phyloP scores from a whole-genome alignment of 2,329 filamentous ascomycete species.

The Xylaria sp. region DNA sequence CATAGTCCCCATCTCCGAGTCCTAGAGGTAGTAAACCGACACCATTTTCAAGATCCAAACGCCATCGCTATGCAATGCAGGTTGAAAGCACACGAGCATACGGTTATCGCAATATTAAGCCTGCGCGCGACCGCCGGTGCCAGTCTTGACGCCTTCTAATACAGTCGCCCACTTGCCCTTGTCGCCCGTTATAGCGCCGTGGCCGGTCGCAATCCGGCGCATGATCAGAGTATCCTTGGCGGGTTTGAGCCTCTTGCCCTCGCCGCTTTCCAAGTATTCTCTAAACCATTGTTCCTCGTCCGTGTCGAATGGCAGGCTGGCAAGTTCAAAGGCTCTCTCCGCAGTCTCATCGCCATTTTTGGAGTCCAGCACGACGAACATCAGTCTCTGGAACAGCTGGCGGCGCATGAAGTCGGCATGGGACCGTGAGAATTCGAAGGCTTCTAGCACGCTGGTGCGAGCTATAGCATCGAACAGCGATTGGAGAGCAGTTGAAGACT shows the following conservation, averaged over 20 bases:
- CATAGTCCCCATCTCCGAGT: background rate
- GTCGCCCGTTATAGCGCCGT: slow-evolving; percentile 60
- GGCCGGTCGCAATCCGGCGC: slow-evolving; percentile 75
- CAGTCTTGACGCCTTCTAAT: slow-evolving; percentile 63
- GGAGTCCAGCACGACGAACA: slow-evolving; percentile 66
- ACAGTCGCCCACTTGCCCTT: slow-evolving; percentile 62
- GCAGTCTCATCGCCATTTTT: slow-evolving; percentile 56
- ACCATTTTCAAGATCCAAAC: slow-evolving; percentile 39
- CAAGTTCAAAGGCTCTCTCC: slow-evolving; percentile 73
- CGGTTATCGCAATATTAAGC: slow-evolving; percentile 28
- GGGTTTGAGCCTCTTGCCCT: slow-evolving; percentile 71
- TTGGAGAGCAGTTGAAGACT: slow-evolving; percentile 68
- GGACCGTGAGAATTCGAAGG: slow-evolving; percentile 77
- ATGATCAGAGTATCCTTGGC: slow-evolving; percentile 80
- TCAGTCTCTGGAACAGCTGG: slow-evolving; percentile 73
- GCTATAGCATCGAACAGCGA: slow-evolving; percentile 77
- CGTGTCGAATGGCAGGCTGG: slow-evolving; percentile 76
- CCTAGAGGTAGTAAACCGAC: slow-evolving; percentile 1
- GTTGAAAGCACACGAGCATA: slow-evolving; percentile 19
- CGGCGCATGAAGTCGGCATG: slow-evolving; percentile 71
- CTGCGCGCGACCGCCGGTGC: slow-evolving; percentile 51
- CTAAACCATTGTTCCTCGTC: slow-evolving; percentile 81
- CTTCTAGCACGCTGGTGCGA: slow-evolving; percentile 74
- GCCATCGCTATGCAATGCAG: slow-evolving; percentile 51
- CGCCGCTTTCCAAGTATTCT: slow-evolving; percentile 72